These are phyloP conservation scores for Smallanthus sonchifolius DNA, from an alignment of 129 eudicot species.

Conservation along the genomic window DNA sequence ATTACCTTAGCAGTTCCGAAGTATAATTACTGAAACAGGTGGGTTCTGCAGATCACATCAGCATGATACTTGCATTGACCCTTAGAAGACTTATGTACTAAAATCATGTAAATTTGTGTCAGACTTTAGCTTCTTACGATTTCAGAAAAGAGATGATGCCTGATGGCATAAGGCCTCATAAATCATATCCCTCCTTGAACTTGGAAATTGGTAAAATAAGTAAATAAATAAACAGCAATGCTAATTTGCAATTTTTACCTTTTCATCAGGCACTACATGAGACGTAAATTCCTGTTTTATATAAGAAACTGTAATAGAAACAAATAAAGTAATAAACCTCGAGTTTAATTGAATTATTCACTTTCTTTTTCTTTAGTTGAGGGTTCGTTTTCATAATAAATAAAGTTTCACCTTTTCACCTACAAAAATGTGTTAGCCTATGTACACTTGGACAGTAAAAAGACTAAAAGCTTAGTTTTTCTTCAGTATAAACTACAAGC, in stretches of 20 bases:
- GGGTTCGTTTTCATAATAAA: background rate
- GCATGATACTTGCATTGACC: background rate
- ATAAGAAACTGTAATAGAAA: background rate
- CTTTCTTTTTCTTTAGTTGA: background rate
- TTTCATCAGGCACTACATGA: background rate
- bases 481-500: background rate
- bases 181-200: background rate
- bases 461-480: background rate
- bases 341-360: background rate
- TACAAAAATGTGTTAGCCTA: background rate
- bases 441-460: background rate
- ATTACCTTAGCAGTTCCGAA: background rate
- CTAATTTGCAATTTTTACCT: background rate
- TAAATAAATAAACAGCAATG: background rate
- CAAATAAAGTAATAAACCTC: background rate
- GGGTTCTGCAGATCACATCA: background rate
- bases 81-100: background rate
- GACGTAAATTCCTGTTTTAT: background rate
- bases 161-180: background rate
- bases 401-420: background rate
- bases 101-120: background rate
- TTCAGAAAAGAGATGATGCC: background rate
- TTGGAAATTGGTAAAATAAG: background rate
- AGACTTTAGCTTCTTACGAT: background rate
- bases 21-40: background rate